phyloP scores from a whole-genome alignment of 1,139 yeast species.

The Zygoascus hellenicus region DNA sequence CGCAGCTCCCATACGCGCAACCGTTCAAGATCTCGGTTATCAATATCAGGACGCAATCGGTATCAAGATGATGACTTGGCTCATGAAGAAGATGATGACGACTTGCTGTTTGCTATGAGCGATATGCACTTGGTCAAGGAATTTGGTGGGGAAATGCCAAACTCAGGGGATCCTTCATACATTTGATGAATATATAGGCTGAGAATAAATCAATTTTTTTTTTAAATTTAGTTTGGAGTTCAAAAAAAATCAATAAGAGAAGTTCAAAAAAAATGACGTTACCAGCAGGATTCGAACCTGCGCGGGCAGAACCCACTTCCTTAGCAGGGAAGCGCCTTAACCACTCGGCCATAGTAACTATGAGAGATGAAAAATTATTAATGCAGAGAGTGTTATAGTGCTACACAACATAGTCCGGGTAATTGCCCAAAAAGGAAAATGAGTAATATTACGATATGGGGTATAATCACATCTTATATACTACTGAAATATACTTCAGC shows the following conservation, averaged over 20 bases:
- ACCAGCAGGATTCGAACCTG: slow-evolving; percentile 89
- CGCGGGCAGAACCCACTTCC: slow-evolving; percentile 83
- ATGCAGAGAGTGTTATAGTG: not conserved
- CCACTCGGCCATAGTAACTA: slow-evolving; percentile 71
- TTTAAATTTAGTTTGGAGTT: not conserved
- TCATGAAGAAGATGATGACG: slow-evolving; percentile 69
- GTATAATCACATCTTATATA: no score
- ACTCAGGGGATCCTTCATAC: no score
- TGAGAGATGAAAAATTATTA: not conserved
- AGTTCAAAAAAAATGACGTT: slow-evolving; percentile 47
- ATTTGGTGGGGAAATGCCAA: no score
- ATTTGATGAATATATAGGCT: no score
- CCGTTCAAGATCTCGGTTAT: slow-evolving; percentile 5
- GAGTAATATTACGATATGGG: no score
- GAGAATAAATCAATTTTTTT: not conserved
- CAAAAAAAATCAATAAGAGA: slow-evolving; percentile 33
- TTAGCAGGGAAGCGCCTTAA: slow-evolving; percentile 87
- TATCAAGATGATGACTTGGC: slow-evolving; percentile 15
- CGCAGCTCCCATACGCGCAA: slow-evolving; percentile 8
- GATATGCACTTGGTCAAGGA: slow-evolving; percentile 53
- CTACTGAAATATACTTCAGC: no score
- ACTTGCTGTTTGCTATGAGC: slow-evolving; percentile 80
- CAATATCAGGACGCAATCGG: slow-evolving; percentile 6
- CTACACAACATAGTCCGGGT: not conserved
- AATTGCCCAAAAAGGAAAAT: not conserved